These are phyloP conservation scores for Malus asiatica DNA, from an alignment of 306 rosid species.

Conservation along the genomic window DNA sequence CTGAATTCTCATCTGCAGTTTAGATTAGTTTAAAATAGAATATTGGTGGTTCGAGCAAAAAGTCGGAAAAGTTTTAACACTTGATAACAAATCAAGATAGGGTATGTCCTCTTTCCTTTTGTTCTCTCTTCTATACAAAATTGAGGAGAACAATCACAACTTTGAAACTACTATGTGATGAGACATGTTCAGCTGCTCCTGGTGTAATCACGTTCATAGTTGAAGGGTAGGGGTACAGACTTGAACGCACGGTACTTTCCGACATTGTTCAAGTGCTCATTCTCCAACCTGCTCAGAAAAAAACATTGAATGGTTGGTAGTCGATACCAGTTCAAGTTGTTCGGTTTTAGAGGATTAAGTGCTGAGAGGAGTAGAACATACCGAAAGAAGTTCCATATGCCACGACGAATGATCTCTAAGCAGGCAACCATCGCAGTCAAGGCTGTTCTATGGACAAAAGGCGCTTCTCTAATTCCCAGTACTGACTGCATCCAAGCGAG, in stretches of 20 bases:
- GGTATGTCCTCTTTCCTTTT: neutral
- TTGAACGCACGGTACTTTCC: conserved; percentile 71
- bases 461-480: conserved; percentile 38
- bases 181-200: conserved; percentile 1
- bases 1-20: no score
- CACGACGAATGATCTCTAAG: conserved; percentile 75
- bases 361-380: conserved; percentile 7
- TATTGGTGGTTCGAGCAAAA: neutral
- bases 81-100: neutral
- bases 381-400: conserved; percentile 92
- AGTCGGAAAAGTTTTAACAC: neutral
- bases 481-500: conserved; percentile 81
- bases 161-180: neutral
- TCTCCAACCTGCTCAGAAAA: conserved; percentile 39
- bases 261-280: conserved; percentile 68
- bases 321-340: no score
- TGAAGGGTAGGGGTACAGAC: conserved; percentile 70
- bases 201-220: conserved; percentile 30
- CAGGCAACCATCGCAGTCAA: conserved; percentile 51
- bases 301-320: conserved; percentile 5
- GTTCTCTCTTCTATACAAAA: neutral
- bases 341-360: neutral
- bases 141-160: neutral
- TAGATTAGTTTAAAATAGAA: no score
- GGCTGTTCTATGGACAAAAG: conserved; percentile 56